Conservation (phyloP, 192 early-diverging fungal species). For the Umbelopsis sp. region DNA sequence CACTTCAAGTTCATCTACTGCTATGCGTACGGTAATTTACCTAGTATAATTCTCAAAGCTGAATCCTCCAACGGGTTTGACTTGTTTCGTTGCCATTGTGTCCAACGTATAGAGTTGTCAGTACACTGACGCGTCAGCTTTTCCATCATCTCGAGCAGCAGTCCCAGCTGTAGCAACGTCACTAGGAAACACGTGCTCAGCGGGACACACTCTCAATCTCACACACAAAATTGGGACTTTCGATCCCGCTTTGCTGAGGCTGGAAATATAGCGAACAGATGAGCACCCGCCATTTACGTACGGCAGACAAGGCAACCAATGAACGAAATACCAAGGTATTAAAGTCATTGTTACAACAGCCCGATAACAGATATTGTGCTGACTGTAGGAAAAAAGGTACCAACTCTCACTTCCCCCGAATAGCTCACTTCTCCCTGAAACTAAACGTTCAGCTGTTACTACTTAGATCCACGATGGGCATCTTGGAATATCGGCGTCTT, state of each 20-base stretch:
- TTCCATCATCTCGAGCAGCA: constrained; percentile 16
- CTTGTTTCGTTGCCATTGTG: constrained; percentile 57
- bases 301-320: constrained; percentile 68
- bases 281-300: constrained; percentile 66
- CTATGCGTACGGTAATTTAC: constrained; percentile 37
- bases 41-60: constrained; percentile 86
- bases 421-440: background rate
- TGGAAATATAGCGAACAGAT: constrained; percentile 28
- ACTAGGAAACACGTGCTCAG: constrained; percentile 11
- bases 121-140: constrained; percentile 16
- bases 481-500: constrained; percentile 64
- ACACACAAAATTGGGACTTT: background rate
- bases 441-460: constrained; percentile 16
- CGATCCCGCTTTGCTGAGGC: background rate
- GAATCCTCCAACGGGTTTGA: constrained; percentile 68
- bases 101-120: background rate
- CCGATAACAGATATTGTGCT: constrained; percentile 75
- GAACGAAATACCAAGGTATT: constrained; percentile 73
- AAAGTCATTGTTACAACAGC: constrained; percentile 66
- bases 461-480: constrained; percentile 74
- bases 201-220: background rate
- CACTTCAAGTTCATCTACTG: background rate
- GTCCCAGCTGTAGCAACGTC: constrained; percentile 7
- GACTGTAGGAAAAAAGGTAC: constrained; percentile 81
- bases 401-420: background rate